Evolutionary conservation across 768 basidiomycete species (phyloP).

Genomic region (Mrakia blollopis): DNA sequence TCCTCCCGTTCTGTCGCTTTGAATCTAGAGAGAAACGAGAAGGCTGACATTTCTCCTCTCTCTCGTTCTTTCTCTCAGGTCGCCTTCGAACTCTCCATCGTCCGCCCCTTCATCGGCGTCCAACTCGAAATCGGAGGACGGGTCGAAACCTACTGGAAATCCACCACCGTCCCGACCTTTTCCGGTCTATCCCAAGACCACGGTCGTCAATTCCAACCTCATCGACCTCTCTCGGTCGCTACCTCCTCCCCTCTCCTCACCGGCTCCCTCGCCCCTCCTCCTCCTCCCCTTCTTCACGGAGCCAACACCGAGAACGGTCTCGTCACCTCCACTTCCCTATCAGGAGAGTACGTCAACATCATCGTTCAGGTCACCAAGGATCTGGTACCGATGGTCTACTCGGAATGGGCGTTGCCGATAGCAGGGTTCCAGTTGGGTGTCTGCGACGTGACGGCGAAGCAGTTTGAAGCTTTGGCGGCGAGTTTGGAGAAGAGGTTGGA

Average conservation of each 20-base stretch:
- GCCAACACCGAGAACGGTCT: slow-evolving; percentile 39
- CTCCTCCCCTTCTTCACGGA: neutral
- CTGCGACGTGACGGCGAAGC: slow-evolving; percentile 72
- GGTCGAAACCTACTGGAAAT: slow-evolving; percentile 99
- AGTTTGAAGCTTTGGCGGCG: slow-evolving; percentile 66
- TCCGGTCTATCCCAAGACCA: slow-evolving; percentile 43
- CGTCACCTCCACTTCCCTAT: slow-evolving; percentile 80
- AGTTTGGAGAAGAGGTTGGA: slow-evolving; percentile 50
- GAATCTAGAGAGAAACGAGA: neutral
- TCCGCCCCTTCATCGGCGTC: slow-evolving; percentile 84
- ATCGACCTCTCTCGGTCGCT: slow-evolving; percentile 43
- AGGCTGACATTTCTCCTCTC: neutral
- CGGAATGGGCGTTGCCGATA: slow-evolving; percentile 70
- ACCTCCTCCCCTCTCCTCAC: slow-evolving; percentile 41
- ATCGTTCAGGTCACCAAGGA: slow-evolving; percentile 90
- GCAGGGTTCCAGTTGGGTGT: slow-evolving; percentile 70
- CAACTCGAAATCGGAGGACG: slow-evolving; percentile 91
- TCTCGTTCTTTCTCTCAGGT: slow-evolving; percentile 54
- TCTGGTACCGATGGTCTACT: slow-evolving; percentile 76
- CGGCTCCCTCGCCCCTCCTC: slow-evolving; percentile 21
- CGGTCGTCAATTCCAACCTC: slow-evolving; percentile 45
- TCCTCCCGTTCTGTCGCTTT: no score
- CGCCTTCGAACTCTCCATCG: slow-evolving; percentile 77
- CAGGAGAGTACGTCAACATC: slow-evolving; percentile 79
- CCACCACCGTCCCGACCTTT: slow-evolving; percentile 55